Evolutionary conservation across 1,139 yeast genomes (phyloP).

Genomic region (Yamadazyma aaseri): DNA sequence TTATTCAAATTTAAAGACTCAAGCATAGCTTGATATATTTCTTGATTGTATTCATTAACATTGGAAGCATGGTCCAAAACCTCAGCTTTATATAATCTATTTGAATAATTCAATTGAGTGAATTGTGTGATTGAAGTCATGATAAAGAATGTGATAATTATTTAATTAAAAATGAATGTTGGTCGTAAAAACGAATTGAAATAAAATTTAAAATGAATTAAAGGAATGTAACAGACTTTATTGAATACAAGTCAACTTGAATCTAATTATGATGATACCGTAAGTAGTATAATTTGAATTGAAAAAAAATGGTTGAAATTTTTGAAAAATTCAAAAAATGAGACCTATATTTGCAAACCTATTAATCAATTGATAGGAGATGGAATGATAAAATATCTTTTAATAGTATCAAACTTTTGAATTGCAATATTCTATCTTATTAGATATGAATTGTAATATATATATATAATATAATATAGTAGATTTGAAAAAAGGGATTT

Average conservation of each 20-base stretch:
- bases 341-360: no score
- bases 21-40: conserved; percentile 44
- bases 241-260: background rate
- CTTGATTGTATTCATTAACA: conserved; percentile 53
- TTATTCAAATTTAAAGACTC: conserved; percentile 28
- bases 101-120: conserved; percentile 44
- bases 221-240: background rate
- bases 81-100: conserved; percentile 50
- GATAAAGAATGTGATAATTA: conserved; percentile 1
- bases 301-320: background rate
- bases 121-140: conserved; percentile 8
- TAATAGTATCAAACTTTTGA: background rate
- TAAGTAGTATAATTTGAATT: conserved; percentile 1
- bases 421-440: no score
- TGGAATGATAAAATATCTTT: background rate
- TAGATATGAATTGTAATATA: no score
- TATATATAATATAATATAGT: background rate
- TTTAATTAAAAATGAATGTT: conserved; percentile 4
- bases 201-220: conserved; percentile 3
- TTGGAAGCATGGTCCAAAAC: conserved; percentile 44
- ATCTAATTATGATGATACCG: background rate
- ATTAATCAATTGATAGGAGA: no score
- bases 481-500: conserved; percentile 9
- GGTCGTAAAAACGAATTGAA: conserved; percentile 4
- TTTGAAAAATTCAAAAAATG: conserved; percentile 5